Base-by-base conservation (phyloP, 106 monocot species). In the Gastrodia elata region DNA sequence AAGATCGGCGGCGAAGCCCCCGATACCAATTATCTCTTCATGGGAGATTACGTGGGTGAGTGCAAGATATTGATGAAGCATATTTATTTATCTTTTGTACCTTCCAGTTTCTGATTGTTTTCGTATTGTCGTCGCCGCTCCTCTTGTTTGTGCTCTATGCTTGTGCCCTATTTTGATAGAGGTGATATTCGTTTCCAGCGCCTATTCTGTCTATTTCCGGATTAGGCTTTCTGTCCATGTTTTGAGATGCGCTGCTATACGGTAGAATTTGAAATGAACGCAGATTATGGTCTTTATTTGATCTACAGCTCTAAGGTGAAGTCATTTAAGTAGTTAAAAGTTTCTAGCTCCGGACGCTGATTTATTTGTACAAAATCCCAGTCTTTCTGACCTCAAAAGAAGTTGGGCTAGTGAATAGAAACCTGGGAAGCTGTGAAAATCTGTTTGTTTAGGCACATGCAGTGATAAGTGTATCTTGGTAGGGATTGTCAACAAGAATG, bases 21-120 rank as follows among this genome's bases (percentile, higher is more conserved):
- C 9, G 86, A 89, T 70, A 89, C 89, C 30, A 89, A 89, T 76
- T 89, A 89, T 71, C 89, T 89, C 32, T 89, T 89, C 64, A 89
- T 89, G 89, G 89, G 89, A 25, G 89, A 89, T 57, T 89, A 89
- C 52, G 89, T 86, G 35, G 89, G 89, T 89, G 2, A 71, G 84
- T 71, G 65, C 16, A 6, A 36, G 39, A 69, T 39, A 69, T 40
- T 30, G 1, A 39, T 28, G n/a, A 18, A 30, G 13, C 11, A n/a
- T n/a, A n/a, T 16, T 6, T 34, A 64, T 37, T 37, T 35, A 10
- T 37, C 16, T 6, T 67, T 8, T 67, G 25, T 22, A 39, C 41
- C 41, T 39, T 18, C 24, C 22, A 2, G 24, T 27, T 39, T 40
- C 25, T 40, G 41, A 40, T 39, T 35, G 39, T 38, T 69, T 69